Conservation (phyloP, 1,284 basidiomycete genomes). For the Apiotrichum porosum region DNA sequence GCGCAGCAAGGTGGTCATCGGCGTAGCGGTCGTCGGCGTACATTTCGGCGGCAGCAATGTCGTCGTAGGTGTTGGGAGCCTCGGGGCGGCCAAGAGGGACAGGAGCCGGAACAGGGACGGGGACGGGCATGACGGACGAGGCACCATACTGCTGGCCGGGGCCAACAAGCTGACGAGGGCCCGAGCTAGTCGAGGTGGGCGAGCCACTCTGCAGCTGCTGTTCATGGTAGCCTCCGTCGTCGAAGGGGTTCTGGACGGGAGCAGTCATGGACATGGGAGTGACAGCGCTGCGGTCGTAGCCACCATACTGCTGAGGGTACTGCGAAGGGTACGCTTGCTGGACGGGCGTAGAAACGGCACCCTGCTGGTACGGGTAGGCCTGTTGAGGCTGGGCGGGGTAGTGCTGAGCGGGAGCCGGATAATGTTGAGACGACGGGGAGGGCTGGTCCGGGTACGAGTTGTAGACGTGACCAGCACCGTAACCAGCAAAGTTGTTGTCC, state of each 20-base stretch:
- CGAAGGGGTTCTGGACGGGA: constrained; percentile 6
- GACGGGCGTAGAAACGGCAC: not conserved
- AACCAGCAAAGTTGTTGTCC: constrained; percentile 31
- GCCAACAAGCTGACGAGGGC: constrained; percentile 35
- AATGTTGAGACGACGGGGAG: constrained; percentile 1
- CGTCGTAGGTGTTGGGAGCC: constrained; percentile 27
- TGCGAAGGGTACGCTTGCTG: constrained; percentile 1
- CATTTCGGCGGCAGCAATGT: constrained; percentile 32
- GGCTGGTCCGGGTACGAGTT: constrained; percentile 15
- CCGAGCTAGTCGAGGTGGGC: constrained; percentile 14
- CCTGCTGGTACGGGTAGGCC: not conserved
- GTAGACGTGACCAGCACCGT: constrained; percentile 22
- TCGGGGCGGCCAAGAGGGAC: constrained; percentile 39
- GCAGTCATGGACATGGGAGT: not conserved
- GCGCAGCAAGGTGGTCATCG: constrained; percentile 12
- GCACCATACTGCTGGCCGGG: constrained; percentile 17
- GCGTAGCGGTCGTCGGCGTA: constrained; percentile 22
- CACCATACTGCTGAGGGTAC: not conserved
- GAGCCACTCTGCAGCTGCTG: constrained; percentile 1
- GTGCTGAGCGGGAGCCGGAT: not conserved
- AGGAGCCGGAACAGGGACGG: constrained; percentile 20
- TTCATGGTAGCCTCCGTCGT: constrained; percentile 3
- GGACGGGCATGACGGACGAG: not conserved
- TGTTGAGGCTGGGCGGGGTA: not conserved
- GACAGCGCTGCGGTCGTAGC: not conserved